Conservation (phyloP, 2,329 filamentous ascomycete genomes). For the Cladophialophora bantiana region DNA sequence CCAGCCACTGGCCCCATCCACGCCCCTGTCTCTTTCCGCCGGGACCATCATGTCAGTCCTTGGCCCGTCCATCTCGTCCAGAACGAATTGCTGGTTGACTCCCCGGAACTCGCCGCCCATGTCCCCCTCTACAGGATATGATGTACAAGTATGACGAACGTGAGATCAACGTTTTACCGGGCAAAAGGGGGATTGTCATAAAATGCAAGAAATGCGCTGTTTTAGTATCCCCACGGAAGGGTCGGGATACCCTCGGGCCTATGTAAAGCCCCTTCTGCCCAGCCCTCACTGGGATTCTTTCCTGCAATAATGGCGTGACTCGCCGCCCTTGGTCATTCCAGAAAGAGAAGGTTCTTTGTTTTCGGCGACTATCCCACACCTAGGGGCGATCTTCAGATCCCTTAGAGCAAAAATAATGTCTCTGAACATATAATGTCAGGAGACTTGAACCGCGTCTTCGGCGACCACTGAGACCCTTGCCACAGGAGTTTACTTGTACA, state of each 20-base stretch:
- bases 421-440: background rate
- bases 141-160: background rate
- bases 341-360: background rate
- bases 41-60: background rate
- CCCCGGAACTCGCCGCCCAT: background rate
- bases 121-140: background rate
- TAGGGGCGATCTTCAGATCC: background rate
- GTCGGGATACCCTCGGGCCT: background rate
- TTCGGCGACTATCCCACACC: background rate
- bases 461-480: background rate
- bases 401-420: background rate
- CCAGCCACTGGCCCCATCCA: background rate
- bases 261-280: background rate
- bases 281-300: background rate
- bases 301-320: background rate
- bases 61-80: background rate
- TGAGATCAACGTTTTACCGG: background rate
- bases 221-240: constrained; percentile 4
- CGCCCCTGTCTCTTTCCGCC: background rate
- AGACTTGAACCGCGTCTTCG: background rate
- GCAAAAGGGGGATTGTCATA: background rate
- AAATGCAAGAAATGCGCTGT: constrained; percentile 1
- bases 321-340: background rate
- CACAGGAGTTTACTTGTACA: background rate
- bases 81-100: background rate